Evolutionary conservation across 2,329 filamentous ascomycete species (phyloP).

Genomic region (Alternaria triticina): DNA sequence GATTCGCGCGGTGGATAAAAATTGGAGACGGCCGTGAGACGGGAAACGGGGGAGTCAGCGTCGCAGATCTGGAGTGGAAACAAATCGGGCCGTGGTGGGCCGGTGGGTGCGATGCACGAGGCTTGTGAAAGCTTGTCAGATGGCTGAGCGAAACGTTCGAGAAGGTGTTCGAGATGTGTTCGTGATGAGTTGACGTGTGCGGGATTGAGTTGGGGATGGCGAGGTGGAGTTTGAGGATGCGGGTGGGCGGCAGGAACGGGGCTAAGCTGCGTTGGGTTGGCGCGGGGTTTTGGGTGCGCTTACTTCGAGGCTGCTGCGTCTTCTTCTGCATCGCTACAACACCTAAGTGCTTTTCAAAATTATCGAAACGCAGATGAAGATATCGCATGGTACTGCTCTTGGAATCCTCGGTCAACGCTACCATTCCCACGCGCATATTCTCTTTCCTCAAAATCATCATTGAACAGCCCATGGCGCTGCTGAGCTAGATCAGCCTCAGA

Average conservation of each 20-base stretch:
- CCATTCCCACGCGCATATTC: neutral
- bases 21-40: constrained; percentile 10
- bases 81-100: constrained; percentile 8
- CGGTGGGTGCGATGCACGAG: neutral
- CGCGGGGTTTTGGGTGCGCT: neutral
- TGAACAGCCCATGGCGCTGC: neutral
- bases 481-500: neutral
- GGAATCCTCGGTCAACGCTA: neutral
- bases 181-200: neutral
- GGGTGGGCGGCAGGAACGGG: neutral
- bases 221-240: neutral
- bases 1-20: neutral
- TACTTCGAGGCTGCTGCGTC: neutral
- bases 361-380: too few species aligned
- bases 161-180: neutral
- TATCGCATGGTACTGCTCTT: too few species aligned
- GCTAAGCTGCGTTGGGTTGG: neutral
- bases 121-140: constrained; percentile 7
- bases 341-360: neutral
- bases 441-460: neutral
- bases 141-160: neutral
- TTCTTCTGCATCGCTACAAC: neutral
- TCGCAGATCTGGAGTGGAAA: constrained; percentile 7
- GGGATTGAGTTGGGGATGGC: neutral
- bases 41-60: constrained; percentile 8